phyloP scores from a whole-genome alignment of 2,329 filamentous ascomycete genomes.

The Rachicladosporium sp. region DNA sequence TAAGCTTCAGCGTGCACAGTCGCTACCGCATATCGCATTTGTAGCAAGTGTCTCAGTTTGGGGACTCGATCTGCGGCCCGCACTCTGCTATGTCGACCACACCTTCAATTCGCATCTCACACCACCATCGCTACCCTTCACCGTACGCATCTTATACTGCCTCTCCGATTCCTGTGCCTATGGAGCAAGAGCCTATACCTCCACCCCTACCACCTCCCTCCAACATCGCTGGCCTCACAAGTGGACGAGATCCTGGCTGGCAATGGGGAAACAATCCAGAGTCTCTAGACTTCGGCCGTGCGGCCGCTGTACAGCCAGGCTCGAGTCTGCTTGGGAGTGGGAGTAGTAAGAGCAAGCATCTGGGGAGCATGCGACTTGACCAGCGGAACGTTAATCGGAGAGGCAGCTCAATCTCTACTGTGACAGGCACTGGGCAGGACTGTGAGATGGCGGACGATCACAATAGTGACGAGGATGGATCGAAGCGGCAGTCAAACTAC shows the following conservation, averaged over 20 bases:
- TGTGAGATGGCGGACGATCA: conserved; percentile 17
- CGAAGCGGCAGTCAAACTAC: conserved; percentile 28
- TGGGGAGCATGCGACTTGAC: conserved; percentile 14
- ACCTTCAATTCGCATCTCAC: conserved; percentile 24
- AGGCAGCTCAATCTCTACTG: conserved; percentile 28
- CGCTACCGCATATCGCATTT: neutral
- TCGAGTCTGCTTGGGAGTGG: conserved; percentile 32
- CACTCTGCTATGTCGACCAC: conserved; percentile 14
- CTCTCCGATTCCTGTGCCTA: conserved; percentile 52
- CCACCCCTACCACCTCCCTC: conserved; percentile 54
- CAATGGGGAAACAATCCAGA: conserved; percentile 46
- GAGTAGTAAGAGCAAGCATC: conserved; percentile 16
- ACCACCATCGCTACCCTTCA: conserved; percentile 27
- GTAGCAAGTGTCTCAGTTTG: neutral
- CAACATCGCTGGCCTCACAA: conserved; percentile 42
- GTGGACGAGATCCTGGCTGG: conserved; percentile 50
- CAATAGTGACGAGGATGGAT: conserved; percentile 20
- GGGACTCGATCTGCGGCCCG: neutral
- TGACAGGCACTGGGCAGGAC: conserved; percentile 16
- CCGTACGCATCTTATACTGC: conserved; percentile 27
- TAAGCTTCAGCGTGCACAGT: no score
- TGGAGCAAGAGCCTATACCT: conserved; percentile 41
- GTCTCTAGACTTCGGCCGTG: conserved; percentile 34
- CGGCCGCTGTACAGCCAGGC: conserved; percentile 34
- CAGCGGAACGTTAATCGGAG: conserved; percentile 22